Evolutionary conservation across 73 alveolate genomes (phyloP).

Genomic region (Blepharisma japonicum): DNA sequence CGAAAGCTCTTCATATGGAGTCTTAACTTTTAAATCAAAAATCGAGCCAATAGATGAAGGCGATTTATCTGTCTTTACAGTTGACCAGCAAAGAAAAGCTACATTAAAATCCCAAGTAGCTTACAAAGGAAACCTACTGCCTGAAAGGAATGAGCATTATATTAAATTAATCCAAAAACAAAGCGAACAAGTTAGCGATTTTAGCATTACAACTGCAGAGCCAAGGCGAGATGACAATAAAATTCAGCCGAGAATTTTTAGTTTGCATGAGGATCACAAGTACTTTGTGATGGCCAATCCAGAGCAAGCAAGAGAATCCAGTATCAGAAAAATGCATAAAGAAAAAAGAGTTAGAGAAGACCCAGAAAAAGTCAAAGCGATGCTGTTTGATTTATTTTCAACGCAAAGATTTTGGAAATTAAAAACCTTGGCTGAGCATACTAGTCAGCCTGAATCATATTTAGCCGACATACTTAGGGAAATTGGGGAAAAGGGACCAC

Average conservation of each 20-base stretch:
- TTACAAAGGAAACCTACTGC: constrained; percentile 1
- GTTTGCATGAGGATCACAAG: neutral
- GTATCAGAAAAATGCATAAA: neutral
- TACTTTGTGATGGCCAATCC: neutral
- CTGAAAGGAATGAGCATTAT: neutral
- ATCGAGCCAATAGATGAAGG: neutral
- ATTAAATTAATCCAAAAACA: neutral
- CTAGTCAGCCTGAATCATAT: too few relatives aligned
- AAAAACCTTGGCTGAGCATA: too few relatives aligned
- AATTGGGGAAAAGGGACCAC: too few relatives aligned
- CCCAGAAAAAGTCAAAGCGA: too few relatives aligned
- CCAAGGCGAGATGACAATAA: neutral
- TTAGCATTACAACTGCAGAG: neutral
- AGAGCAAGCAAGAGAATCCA: neutral
- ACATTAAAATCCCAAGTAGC: neutral
- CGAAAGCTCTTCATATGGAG: neutral
- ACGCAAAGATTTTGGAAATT: too few relatives aligned
- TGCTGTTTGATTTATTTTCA: too few relatives aligned
- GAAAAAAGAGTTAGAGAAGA: too few relatives aligned
- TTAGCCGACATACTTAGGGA: too few relatives aligned
- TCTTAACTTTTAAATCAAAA: neutral
- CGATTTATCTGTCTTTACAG: neutral
- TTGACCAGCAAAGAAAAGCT: neutral
- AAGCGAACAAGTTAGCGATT: neutral
- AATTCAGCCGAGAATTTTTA: neutral